Base-by-base conservation (phyloP, 805 yeast species). In the Ogataea ganodermae region DNA sequence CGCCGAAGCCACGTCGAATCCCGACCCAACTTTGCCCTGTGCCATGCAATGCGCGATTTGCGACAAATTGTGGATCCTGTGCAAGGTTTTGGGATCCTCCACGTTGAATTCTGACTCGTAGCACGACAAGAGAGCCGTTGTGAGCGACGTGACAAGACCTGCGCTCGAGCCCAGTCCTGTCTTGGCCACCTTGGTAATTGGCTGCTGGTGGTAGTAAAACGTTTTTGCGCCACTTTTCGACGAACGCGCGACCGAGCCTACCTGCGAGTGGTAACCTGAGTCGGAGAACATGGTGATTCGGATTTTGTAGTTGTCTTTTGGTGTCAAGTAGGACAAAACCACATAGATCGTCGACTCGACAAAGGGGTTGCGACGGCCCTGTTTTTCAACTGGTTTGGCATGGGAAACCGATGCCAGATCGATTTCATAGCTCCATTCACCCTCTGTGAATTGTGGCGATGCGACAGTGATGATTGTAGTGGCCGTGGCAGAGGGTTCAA, bases 101-200 rank as follows among this genome's bases (percentile, higher is more conserved):
- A 71, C 51, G 46, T 74, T 68, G 10, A 75, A 61, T 3, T 66
- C 45, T 10, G 46, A 20, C 4, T 30, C 57, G 54, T 76, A 80
- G 41, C 72, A 68, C 4, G 84, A 71, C 6, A 83, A 62, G 38
- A 94, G 60, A 0, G 91, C 86, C 0, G 96, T 77, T 0, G 88
- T 80, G 2, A 91, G 73, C 1, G 86, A 91, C 1, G 95, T 79
- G 2, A 89, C 96, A 48, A 94, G 73, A 0, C 97, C 96, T 0
- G 99, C 99, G 26, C 97, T 89, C 10, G 97, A 89, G 1, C 99
- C 99, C 41, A 94, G 73, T 0, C 99, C 99, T 0, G 99, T 94
- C 63, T 94, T 94, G 2, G 96, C 82, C 5, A 90, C 96, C 28
- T 85, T 71, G 0, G 78, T 72, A 46, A 94, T 89, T 13, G 80